A percentile compares a stretch with the other conserved stretches of the same genome.
These are phyloP conservation scores for Carallia pectinifolia DNA, from an alignment of 345 rosid species.

Conservation along the genomic window DNA sequence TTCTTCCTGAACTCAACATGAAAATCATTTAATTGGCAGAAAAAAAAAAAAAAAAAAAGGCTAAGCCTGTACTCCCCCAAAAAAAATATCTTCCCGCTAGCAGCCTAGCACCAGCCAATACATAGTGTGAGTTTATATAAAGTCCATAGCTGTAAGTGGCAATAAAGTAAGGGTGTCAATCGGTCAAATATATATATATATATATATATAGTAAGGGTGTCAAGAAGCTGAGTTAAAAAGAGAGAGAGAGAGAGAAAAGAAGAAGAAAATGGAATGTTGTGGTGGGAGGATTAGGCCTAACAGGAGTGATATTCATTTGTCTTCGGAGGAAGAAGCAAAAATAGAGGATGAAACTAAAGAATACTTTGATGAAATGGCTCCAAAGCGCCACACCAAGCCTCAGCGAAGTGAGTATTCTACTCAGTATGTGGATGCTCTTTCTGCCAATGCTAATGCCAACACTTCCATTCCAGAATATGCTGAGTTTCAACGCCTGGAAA, in stretches of 20 bases:
- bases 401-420: constrained; percentile 56
- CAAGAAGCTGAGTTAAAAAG: not conserved
- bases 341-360: constrained; percentile 38
- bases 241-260: not conserved
- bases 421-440: constrained; percentile 38
- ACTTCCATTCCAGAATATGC: constrained; percentile 36
- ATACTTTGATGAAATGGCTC: constrained; percentile 47
- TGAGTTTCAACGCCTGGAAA: constrained; percentile 47
- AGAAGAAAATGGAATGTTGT: constrained; percentile 24
- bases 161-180: not conserved
- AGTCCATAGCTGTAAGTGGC: no score
- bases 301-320: constrained; percentile 53
- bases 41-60: no score
- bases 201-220: not conserved
- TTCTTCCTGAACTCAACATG: no score
- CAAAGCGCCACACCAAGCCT: constrained; percentile 62
- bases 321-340: constrained; percentile 46
- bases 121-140: no score
- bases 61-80: no score
- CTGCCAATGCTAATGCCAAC: not conserved
- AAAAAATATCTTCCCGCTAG: no score
- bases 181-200: no score
- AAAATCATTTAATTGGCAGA: no score
- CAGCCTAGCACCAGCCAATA: no score
- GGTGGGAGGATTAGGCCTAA: constrained; percentile 33